phyloP scores from a whole-genome alignment of 345 rosid species.

The Pugionium cornutum region DNA sequence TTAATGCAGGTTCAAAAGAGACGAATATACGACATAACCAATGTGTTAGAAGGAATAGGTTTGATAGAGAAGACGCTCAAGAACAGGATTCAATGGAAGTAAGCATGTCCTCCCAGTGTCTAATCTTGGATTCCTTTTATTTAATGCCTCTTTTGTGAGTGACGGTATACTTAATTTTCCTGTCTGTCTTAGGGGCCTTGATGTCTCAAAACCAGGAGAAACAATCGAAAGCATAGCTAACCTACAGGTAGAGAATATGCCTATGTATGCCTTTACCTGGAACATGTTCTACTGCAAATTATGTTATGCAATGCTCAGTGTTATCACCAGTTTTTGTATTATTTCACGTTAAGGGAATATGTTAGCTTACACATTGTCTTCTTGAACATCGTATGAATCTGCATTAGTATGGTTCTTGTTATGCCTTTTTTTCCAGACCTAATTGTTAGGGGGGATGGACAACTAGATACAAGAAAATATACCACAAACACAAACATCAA shows the following conservation, averaged over 20 bases:
- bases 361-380: conserved; percentile 16
- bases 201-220: conserved; percentile 84
- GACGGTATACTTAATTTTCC: conserved; percentile 25
- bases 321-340: conserved; percentile 4
- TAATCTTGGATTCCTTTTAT: conserved; percentile 20
- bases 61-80: conserved; percentile 95
- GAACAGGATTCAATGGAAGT: conserved; percentile 99
- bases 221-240: conserved; percentile 64
- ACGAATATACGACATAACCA: conserved; percentile 96
- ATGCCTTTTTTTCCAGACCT: conserved; percentile 3
- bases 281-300: neutral
- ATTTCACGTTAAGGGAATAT: conserved; percentile 4
- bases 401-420: conserved; percentile 12
- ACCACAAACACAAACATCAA: conserved; percentile 5
- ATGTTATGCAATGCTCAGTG: conserved; percentile 24
- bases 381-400: conserved; percentile 23
- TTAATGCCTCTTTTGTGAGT: conserved; percentile 22
- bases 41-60: conserved; percentile 99
- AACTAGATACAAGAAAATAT: conserved; percentile 13
- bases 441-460: neutral
- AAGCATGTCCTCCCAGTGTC: conserved; percentile 32
- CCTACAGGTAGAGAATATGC: conserved; percentile 65
- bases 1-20: conserved; percentile 87
- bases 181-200: conserved; percentile 70
- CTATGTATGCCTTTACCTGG: conserved; percentile 15